These are phyloP conservation scores for Lentinula sp. DNA, from an alignment of 768 basidiomycete genomes.

Conservation along the genomic window DNA sequence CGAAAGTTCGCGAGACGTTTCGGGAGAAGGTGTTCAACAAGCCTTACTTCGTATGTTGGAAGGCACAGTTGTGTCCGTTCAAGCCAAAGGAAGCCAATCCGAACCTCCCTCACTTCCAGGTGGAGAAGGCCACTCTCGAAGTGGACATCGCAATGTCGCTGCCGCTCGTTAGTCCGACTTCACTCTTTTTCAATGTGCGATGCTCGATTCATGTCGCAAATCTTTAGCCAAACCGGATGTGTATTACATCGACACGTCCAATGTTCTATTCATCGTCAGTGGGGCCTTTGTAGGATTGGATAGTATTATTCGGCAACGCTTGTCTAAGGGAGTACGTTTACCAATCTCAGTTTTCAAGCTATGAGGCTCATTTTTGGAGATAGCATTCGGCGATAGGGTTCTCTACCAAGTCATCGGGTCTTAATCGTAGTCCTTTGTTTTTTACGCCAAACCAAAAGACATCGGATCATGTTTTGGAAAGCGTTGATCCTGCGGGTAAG, in stretches of 20 bases:
- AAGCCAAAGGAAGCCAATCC: slow-evolving; percentile 55
- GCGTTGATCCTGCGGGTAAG: slow-evolving; percentile 65
- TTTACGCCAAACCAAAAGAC: slow-evolving; percentile 69
- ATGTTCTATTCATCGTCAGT: slow-evolving; percentile 91
- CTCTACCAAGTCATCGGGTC: slow-evolving; percentile 41
- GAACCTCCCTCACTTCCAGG: slow-evolving; percentile 39
- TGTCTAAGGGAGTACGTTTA: slow-evolving; percentile 75
- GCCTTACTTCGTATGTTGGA: slow-evolving; percentile 92
- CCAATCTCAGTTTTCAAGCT: background rate
- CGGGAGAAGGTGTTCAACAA: slow-evolving; percentile 96
- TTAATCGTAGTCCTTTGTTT: slow-evolving; percentile 42
- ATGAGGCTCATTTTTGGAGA: background rate
- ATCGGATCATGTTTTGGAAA: slow-evolving; percentile 52
- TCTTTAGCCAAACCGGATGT: slow-evolving; percentile 52
- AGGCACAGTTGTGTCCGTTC: slow-evolving; percentile 79
- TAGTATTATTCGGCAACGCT: slow-evolving; percentile 67
- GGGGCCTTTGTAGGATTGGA: slow-evolving; percentile 95
- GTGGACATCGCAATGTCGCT: slow-evolving; percentile 40
- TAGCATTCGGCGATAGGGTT: slow-evolving; percentile 84
- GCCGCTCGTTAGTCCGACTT: slow-evolving; percentile 22
- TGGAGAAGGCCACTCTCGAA: slow-evolving; percentile 40
- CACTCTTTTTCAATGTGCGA: background rate
- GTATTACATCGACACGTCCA: slow-evolving; percentile 80
- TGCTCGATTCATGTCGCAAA: background rate
- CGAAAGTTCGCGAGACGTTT: slow-evolving; percentile 80